Base-by-base conservation (phyloP, 441 rosid genomes). In the Gossypium davidsonii region DNA sequence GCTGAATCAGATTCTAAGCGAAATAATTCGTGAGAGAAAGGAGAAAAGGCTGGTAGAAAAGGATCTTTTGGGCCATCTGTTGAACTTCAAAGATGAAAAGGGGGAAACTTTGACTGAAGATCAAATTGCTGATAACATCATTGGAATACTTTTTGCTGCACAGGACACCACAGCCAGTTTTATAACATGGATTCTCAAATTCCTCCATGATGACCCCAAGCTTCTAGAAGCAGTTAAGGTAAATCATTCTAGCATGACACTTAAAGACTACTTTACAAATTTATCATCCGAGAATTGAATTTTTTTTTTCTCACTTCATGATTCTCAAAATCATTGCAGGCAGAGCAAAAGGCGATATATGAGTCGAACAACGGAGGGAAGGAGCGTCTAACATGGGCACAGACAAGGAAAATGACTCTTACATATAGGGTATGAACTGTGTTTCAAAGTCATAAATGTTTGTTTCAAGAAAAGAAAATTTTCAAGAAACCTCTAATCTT, bases 101-200 rank as follows among this genome's bases (percentile, higher is more conserved):
- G 93, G 89, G 1, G 53, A 67, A 59, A 46, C 34, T 37, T 79
- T 90, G 57, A 85, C 74, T 1, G 84, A 88, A 59, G 85, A 87
- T 31, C 85, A 86, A 76, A 83, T 92, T 66, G 81, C 94, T 20
- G 98, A 94, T 72, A 94, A 94, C 79, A 83, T 91, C 37, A 89
- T 92, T n/a, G 99, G 99, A 76, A 98, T 90, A n/a, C 88, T 95
- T 17, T 95, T 95, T 77, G 99, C 99, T 0, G 98, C 98, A 3
- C 96, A 87, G 80, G 99, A 92, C 87, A 95, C 99, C 25, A 95
- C 98, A 18, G 99, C 99, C 55, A 88, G 92, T 78, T 84, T 79
- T 73, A 75, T 92, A 42, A 92, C 98, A 34, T 94, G 98, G 98
- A 86, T 92, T 76, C 85, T 94, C 56, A 94, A 91, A 72, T 92